Evolutionary conservation across 2,329 filamentous ascomycete species (phyloP), one percentile per base, ranked within the genome.

Genomic region (Penicillium sp.): DNA sequence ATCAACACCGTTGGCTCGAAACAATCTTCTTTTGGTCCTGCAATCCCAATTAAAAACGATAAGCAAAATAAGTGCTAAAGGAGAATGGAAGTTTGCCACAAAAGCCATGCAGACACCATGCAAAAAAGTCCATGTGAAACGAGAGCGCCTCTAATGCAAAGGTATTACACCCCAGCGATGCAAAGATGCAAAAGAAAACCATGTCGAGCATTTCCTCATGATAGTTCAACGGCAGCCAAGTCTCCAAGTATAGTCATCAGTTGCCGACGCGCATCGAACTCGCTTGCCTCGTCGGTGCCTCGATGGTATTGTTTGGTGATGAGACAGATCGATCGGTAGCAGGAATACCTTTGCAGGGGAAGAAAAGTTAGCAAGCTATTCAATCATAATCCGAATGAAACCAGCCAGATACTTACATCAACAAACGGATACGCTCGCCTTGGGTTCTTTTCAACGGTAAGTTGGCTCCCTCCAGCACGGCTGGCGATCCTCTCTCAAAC

Each of bases 261-360:
- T 35, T 42, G 54, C 41, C 64, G 57, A 30, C 65, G 61, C 11
- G 60, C 60, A 30, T 57, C 47, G 34, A 65, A 61, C 37, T 67
- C 65, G 23, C 51, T 55, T n/a, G 51, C 41, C 34, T 60, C 57
- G 23, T 63, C 51, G 36, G 54, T 52, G 26, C 56, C 54, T 38
- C 62, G 63, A 42, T 66, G 67, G 35, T 66, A 67, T 35, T 65
- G 63, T 22, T 60, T 50, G 3, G 60, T 60, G 32, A 67, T 60
- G 23, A 47, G 55, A 36, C 59, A 56, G 9, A 67, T 50, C 17
- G 57, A 50, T 30, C 60, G 62, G 35, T 66, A 67, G 39, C 64
- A 66, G 10, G 61, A 52, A 45, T 67, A 67, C 14, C 65, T 67
- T 37, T 15, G 4, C 10, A 38, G 9, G 18, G 8, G 6, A 28